These are phyloP conservation scores for Plasmodium vinckei DNA, from an alignment of 169 alveolate species.

Conservation along the genomic window DNA sequence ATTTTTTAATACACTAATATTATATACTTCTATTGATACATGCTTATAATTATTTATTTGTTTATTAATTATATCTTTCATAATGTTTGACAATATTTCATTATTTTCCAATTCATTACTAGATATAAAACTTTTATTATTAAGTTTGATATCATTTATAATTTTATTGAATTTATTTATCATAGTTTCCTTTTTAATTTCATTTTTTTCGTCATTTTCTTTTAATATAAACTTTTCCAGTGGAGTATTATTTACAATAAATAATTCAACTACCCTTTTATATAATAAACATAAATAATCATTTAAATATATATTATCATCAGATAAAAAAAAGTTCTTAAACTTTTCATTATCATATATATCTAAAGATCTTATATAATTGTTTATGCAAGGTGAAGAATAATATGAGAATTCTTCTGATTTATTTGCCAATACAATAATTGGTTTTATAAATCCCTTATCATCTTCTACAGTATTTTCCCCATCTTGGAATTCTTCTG, in stretches of 20 bases:
- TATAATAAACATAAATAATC: slow-evolving; percentile 20
- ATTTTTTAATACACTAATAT: slow-evolving; percentile 59
- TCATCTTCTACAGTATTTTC: too few relatives aligned
- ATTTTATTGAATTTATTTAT: slow-evolving; percentile 4
- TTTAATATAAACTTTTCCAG: not conserved
- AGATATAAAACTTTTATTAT: slow-evolving; percentile 21
- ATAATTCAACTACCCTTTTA: slow-evolving; percentile 1
- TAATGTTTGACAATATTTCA: slow-evolving; percentile 7
- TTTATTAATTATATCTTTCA: slow-evolving; percentile 41
- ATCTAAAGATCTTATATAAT: slow-evolving; percentile 57
- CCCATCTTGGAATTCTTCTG: too few relatives aligned
- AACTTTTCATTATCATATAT: slow-evolving; percentile 49
- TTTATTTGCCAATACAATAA: slow-evolving; percentile 56
- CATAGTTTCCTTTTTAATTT: not conserved
- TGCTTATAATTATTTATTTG: slow-evolving; percentile 25
- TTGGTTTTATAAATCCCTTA: slow-evolving; percentile 39
- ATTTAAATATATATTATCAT: slow-evolving; percentile 32
- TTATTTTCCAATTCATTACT: slow-evolving; percentile 49
- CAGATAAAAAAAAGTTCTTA: slow-evolving; percentile 45
- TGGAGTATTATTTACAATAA: not conserved
- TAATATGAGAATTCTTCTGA: slow-evolving; percentile 54
- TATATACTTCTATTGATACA: slow-evolving; percentile 51
- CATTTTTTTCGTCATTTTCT: not conserved
- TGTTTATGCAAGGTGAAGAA: slow-evolving; percentile 71
- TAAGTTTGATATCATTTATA: slow-evolving; percentile 28